A percentile compares a stretch with the other conserved stretches of the same genome.
phyloP scores from a whole-genome alignment of 352 stramenopile species.

The Phytopythium kandeliae region DNA sequence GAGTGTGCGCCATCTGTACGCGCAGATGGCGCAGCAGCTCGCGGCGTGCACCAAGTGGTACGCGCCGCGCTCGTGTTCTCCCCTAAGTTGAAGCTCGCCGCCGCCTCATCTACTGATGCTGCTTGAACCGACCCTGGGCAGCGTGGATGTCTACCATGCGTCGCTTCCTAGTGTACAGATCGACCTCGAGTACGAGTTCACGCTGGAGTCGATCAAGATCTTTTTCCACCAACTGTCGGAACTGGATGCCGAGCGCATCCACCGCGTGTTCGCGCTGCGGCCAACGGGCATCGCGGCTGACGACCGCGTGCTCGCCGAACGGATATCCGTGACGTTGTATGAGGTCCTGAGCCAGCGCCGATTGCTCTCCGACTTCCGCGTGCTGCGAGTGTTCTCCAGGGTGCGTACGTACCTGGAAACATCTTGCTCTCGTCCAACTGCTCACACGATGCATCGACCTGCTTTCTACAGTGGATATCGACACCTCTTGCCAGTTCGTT shows the following conservation, averaged over 20 bases:
- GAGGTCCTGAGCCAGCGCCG: conserved; percentile 73
- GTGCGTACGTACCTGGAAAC: conserved; percentile 10
- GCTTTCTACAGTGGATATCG: conserved; percentile 30
- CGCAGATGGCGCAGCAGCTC: conserved; percentile 65
- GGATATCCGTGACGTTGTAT: conserved; percentile 50
- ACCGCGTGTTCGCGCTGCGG: conserved; percentile 28
- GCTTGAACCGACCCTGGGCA: conserved; percentile 7
- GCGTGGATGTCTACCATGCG: conserved; percentile 82
- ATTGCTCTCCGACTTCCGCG: conserved; percentile 76
- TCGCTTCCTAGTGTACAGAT: conserved; percentile 63
- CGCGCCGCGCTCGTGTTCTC: not conserved
- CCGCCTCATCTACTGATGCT: not conserved
- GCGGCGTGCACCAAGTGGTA: conserved; percentile 64
- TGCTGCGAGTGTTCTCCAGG: conserved; percentile 70
- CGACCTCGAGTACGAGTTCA: conserved; percentile 80
- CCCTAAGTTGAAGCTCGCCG: conserved; percentile 2
- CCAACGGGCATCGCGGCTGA: conserved; percentile 15
- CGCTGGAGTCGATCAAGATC: conserved; percentile 49
- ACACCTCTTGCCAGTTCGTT: conserved; percentile 27
- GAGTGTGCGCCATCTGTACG: conserved; percentile 70
- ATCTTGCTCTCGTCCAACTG: too few relatives aligned
- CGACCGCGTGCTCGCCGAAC: conserved; percentile 18
- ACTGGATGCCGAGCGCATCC: conserved; percentile 64
- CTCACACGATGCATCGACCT: too few relatives aligned
- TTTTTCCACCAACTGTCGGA: conserved; percentile 78